These are phyloP conservation scores for Aspergillus intermedius DNA, from an alignment of 2,329 filamentous ascomycete genomes.

Conservation along the genomic window DNA sequence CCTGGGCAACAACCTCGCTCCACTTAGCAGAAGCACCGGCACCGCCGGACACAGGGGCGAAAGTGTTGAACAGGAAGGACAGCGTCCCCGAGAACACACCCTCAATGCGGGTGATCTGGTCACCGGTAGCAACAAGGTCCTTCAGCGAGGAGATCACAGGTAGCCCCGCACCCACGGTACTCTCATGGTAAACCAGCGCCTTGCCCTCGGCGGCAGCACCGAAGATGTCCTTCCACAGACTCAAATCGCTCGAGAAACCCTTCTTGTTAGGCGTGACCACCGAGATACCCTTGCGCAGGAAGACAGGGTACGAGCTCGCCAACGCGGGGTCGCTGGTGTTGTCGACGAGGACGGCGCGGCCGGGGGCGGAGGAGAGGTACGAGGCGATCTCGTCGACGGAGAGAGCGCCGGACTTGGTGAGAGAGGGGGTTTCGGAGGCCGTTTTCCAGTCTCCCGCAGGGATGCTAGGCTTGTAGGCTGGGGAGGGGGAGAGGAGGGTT, in stretches of 20 bases:
- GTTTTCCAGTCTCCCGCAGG: slow-evolving; percentile 52
- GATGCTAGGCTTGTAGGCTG: slow-evolving; percentile 57
- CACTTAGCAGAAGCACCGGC: slow-evolving; percentile 63
- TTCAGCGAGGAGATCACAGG: slow-evolving; percentile 90
- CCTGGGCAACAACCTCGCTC: slow-evolving; percentile 85
- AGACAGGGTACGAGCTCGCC: slow-evolving; percentile 72
- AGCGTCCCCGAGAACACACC: slow-evolving; percentile 97
- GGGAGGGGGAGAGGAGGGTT: slow-evolving; percentile 68
- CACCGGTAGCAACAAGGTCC: slow-evolving; percentile 89
- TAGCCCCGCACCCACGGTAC: slow-evolving; percentile 85
- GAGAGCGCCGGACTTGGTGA: slow-evolving; percentile 45
- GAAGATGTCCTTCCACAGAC: slow-evolving; percentile 85
- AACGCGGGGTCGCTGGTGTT: slow-evolving; percentile 90
- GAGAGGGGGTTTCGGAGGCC: slow-evolving; percentile 55
- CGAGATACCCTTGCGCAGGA: slow-evolving; percentile 75
- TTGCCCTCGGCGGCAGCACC: slow-evolving; percentile 54
- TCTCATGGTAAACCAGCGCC: slow-evolving; percentile 90
- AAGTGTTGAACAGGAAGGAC: slow-evolving; percentile 97
- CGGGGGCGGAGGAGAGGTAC: slow-evolving; percentile 71
- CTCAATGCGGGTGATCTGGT: slow-evolving; percentile 85
- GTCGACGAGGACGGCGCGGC: slow-evolving; percentile 79
- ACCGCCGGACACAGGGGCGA: slow-evolving; percentile 64
- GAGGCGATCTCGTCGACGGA: slow-evolving; percentile 64
- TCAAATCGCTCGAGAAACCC: slow-evolving; percentile 76
- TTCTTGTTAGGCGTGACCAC: slow-evolving; percentile 99